Evolutionary conservation across 108 stramenopile genomes (phyloP).

Genomic region (Tribonema minus): DNA sequence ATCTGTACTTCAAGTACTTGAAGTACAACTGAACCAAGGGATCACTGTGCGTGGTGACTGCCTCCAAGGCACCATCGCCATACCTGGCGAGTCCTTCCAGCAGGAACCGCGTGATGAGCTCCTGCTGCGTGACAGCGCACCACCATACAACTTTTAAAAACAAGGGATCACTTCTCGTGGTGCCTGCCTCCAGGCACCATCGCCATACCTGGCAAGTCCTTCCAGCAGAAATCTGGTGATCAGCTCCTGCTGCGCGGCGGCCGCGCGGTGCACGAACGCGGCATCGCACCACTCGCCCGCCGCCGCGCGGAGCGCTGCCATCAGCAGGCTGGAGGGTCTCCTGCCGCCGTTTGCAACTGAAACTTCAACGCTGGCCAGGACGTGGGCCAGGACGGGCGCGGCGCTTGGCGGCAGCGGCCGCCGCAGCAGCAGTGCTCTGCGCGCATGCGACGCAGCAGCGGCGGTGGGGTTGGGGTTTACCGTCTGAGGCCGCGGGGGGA

Average conservation of each 20-base stretch:
- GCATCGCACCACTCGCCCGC: not conserved
- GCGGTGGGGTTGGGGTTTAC: too few species aligned
- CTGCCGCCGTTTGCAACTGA: too few species aligned
- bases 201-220: not conserved
- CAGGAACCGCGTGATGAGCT: not conserved
- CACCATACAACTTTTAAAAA: not conserved
- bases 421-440: too few species aligned
- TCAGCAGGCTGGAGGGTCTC: too few species aligned
- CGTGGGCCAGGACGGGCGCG: too few species aligned
- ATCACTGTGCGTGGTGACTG: not conserved
- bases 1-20: too few species aligned
- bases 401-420: too few species aligned
- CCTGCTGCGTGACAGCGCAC: not conserved
- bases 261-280: not conserved
- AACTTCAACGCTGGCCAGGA: too few species aligned
- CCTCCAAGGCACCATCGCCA: not conserved
- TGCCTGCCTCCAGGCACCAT: not conserved
- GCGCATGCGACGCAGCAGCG: too few species aligned
- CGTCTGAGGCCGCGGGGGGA: too few species aligned
- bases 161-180: not conserved
- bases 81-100: not conserved
- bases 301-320: not conserved
- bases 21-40: too few species aligned
- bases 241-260: not conserved
- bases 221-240: not conserved